Base-by-base conservation (phyloP, 495 filamentous ascomycete genomes). In the Penicillium angulare region DNA sequence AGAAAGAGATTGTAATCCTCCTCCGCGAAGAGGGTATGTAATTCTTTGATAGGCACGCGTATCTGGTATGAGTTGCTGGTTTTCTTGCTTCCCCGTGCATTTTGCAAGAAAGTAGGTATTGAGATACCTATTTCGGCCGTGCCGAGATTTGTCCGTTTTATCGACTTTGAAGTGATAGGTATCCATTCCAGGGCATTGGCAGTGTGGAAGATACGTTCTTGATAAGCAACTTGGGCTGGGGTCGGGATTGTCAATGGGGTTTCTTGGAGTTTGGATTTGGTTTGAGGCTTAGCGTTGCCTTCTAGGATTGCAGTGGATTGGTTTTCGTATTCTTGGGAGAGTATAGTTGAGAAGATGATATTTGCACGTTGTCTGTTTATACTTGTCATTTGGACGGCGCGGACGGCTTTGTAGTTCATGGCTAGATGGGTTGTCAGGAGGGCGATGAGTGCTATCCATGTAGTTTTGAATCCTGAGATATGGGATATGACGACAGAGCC, bases 361-460 rank as follows among this genome's bases (percentile, higher is more conserved):
- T 86, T 92, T 1, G 91, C 85, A 18, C 92, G 81, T 66, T 97
- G 92, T 26, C 89, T 76, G 72, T 96, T 97, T 13, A 97, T 75
- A n/a, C 83, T 90, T 13, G 79, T 79, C 83, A 97, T 87, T 62
- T 82, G 81, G 9, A 97, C 92, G 35, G 87, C 75, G 52, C 85
- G 80, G 17, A 97, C 92, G 16, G 92, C 92, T 31, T 79, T 75
- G 68, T 95, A 92, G 69, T 97, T 98, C 41, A 84, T 87, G 47
- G 74, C 73, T 26, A 97, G 78, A 64, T 97, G 92, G 15, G 88
- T 63, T 15, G 79, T 71, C 13, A 95, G 78, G 13, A 98, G 79
- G 9, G 82, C 36, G 3, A 92, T 59, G 55, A 96, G 83, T 26
- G 82, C 74, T n/a, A 75, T 62, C 88, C 89, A 95, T 7, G 92